Base-by-base conservation (phyloP, 2,329 filamentous ascomycete species). In the Scytalidium lignicola region DNA sequence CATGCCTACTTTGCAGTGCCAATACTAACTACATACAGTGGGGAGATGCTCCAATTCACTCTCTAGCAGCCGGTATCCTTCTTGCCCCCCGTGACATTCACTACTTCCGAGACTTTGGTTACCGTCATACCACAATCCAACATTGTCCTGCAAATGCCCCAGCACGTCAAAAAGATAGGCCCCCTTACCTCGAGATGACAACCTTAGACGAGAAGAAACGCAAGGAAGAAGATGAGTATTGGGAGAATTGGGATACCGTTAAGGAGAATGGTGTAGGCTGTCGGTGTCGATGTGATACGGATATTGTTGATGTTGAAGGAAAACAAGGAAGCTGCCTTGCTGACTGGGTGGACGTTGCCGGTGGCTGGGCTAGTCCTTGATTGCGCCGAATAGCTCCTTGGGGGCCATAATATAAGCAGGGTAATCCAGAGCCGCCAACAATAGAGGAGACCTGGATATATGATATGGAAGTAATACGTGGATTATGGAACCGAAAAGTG, bases 41-140 rank as follows among this genome's bases (percentile, higher is more conserved):
- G 93, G 93, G 93, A 71, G 93, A 99, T 71, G 93, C 93, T 50
- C 93, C 93, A 13, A 96, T 99, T 60, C 93, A 99, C 73, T 99
- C 93, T 32, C 86, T 99, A 46, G 93, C 93, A 22, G 92, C 93
- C 21, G 93, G 93, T 58, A 88, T 86, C 28, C 83, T 99, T 15
- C 79, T 99, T 26, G 78, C 82, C 2, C 83, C 88, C 43, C 75
- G 77, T 48, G 90, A 99, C 63, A 89, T 99, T 52, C 93, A 99
- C 71, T 99, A 99, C 73, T 99, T 99, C 84, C 90, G 93, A 60
- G 93, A 99, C 68, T 92, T 97, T 70, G 93, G 93, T 48, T 99
- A 99, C 73, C 83, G 93, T 64, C 93, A 99, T 70, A 99, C 93
- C 6, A 99, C 93, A 3, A 99, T 99, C 64, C 92, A 97, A 71